Evolutionary conservation across 805 yeast species (phyloP).

Genomic region (Candida tammaniensis): DNA sequence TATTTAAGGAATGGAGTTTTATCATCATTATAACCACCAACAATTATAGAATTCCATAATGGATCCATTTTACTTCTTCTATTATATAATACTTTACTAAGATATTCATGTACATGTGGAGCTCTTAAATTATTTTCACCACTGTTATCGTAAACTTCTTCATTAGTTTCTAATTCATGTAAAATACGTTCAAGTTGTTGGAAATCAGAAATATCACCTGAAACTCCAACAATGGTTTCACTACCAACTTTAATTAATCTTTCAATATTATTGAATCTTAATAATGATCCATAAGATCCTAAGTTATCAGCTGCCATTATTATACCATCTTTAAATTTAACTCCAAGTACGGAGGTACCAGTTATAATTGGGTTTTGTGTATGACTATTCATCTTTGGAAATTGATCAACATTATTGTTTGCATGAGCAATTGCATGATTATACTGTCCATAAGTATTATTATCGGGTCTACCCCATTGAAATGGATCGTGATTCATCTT

Average conservation of each 20-base stretch:
- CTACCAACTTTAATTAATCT: slow-evolving; percentile 82
- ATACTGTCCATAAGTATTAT: slow-evolving; percentile 78
- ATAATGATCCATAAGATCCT: slow-evolving; percentile 89
- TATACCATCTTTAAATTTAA: slow-evolving; percentile 87
- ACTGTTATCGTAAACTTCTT: slow-evolving; percentile 76
- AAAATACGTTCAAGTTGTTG: slow-evolving; percentile 75
- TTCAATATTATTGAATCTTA: slow-evolving; percentile 81
- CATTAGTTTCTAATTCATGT: slow-evolving; percentile 69
- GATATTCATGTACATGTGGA: slow-evolving; percentile 83
- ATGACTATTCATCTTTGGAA: slow-evolving; percentile 78
- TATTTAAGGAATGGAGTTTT: slow-evolving; percentile 69
- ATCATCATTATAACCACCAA: slow-evolving; percentile 81
- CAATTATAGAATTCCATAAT: slow-evolving; percentile 89
- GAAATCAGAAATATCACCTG: slow-evolving; percentile 94
- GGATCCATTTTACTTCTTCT: slow-evolving; percentile 95
- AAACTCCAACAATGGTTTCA: slow-evolving; percentile 85
- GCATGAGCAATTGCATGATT: slow-evolving; percentile 73
- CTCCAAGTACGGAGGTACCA: slow-evolving; percentile 91
- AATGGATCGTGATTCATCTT: slow-evolving; percentile 92
- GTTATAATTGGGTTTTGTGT: slow-evolving; percentile 95
- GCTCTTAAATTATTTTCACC: slow-evolving; percentile 63
- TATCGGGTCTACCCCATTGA: slow-evolving; percentile 93
- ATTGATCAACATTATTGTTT: slow-evolving; percentile 21
- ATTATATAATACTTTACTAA: slow-evolving; percentile 77
- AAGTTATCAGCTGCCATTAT: slow-evolving; percentile 93